phyloP scores from a whole-genome alignment of 1,284 basidiomycete species.

The Boletellus deceptivus region DNA sequence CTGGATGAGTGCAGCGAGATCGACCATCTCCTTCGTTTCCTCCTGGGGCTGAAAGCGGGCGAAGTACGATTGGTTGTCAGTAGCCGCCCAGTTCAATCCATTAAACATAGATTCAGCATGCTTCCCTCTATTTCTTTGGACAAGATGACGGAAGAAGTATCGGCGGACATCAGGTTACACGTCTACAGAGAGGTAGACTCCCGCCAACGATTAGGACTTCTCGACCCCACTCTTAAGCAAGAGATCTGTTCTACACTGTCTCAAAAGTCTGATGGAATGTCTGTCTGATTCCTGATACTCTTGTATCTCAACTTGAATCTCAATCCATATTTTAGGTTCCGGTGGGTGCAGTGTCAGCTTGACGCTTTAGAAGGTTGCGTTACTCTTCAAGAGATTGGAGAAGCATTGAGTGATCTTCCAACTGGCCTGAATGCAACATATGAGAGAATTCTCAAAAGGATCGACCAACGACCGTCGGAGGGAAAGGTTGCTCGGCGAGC shows the following conservation, averaged over 20 bases:
- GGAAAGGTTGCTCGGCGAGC: neutral
- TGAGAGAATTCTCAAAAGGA: constrained; percentile 3
- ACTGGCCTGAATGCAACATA: constrained; percentile 7
- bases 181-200: constrained; percentile 7
- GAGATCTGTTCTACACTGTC: neutral
- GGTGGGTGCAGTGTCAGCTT: constrained; percentile 10
- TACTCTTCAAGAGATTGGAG: neutral
- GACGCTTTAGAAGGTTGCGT: constrained; percentile 4
- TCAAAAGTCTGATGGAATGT: constrained; percentile 10
- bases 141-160: neutral
- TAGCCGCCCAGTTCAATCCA: constrained; percentile 4
- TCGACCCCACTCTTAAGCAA: neutral
- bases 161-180: constrained; percentile 4
- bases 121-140: constrained; percentile 1
- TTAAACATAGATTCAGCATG: neutral
- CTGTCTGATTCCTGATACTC: neutral
- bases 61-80: constrained; percentile 1
- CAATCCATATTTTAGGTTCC: neutral
- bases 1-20: constrained; percentile 11
- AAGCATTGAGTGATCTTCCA: constrained; percentile 2
- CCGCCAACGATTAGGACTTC: neutral
- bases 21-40: neutral
- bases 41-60: neutral
- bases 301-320: neutral
- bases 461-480: neutral